These are phyloP conservation scores for Penicillium steckii DNA, from an alignment of 495 filamentous ascomycete genomes.

Conservation along the genomic window DNA sequence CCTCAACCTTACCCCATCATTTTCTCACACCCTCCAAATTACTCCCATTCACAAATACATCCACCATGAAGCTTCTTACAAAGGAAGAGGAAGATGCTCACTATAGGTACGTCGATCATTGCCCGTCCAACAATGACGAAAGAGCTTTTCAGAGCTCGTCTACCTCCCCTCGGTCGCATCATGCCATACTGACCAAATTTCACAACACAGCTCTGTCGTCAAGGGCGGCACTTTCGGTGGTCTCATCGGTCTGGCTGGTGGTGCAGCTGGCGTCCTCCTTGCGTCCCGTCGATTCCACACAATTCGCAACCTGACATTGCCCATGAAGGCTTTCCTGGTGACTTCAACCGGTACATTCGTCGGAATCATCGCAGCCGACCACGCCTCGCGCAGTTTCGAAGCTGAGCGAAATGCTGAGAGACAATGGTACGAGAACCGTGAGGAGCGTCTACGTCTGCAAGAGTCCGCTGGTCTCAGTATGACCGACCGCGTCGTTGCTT, in stretches of 20 bases:
- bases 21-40: conserved; percentile 9
- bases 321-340: conserved; percentile 88
- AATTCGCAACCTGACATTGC: conserved; percentile 77
- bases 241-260: conserved; percentile 59
- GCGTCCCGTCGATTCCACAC: conserved; percentile 64
- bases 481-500: conserved; percentile 54
- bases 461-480: conserved; percentile 49
- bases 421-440: conserved; percentile 62
- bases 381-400: conserved; percentile 73
- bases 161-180: not conserved
- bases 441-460: conserved; percentile 51
- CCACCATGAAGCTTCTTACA: conserved; percentile 87
- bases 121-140: not conserved
- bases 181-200: conserved; percentile 21
- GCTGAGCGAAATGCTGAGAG: conserved; percentile 60
- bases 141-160: not conserved
- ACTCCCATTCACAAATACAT: not conserved
- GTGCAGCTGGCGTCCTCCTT: conserved; percentile 59
- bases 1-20: not conserved
- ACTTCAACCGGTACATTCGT: conserved; percentile 79
- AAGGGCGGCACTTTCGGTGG: conserved; percentile 76
- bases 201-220: conserved; percentile 58
- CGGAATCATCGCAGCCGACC: conserved; percentile 83
- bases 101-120: conserved; percentile 49
- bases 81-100: conserved; percentile 82